Evolutionary conservation across 495 filamentous ascomycete genomes (phyloP).

Genomic region (Aspergillus kassunensis): DNA sequence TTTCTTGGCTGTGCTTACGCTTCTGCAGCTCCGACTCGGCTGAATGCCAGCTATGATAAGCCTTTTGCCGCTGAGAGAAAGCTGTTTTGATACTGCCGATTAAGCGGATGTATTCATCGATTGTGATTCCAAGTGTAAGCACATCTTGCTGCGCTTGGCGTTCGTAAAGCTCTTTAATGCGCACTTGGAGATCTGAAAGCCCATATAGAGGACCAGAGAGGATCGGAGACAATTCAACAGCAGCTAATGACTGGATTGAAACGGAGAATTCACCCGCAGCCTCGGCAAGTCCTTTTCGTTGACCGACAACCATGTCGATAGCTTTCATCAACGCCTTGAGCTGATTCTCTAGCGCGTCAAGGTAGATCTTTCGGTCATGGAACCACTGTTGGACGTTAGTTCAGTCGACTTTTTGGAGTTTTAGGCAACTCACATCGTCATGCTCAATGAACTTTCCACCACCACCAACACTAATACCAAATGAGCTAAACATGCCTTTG

Average conservation of each 20-base stretch:
- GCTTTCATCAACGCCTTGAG: constrained; percentile 90
- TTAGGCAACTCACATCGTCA: constrained; percentile 72
- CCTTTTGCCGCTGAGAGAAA: constrained; percentile 88
- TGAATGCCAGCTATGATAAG: constrained; percentile 86
- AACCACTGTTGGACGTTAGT: constrained; percentile 66
- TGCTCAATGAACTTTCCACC: constrained; percentile 92
- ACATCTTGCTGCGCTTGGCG: constrained; percentile 97
- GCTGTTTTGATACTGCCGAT: constrained; percentile 91
- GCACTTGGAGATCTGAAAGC: constrained; percentile 85
- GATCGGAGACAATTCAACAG: constrained; percentile 83
- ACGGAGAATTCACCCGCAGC: constrained; percentile 88
- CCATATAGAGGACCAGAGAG: constrained; percentile 85
- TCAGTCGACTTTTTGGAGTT: neutral
- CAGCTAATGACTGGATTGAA: constrained; percentile 82
- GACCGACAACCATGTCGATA: constrained; percentile 84
- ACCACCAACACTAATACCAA: constrained; percentile 71
- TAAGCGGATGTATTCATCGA: constrained; percentile 95
- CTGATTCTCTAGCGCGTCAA: constrained; percentile 92
- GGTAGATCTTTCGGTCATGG: constrained; percentile 89
- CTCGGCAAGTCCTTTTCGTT: constrained; percentile 89
- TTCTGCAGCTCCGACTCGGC: constrained; percentile 88
- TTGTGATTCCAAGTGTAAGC: constrained; percentile 90
- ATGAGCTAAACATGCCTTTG: constrained; percentile 85
- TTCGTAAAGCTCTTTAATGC: constrained; percentile 91
- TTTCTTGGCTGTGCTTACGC: constrained; percentile 80